These are phyloP conservation scores for Lipomyces starkeyi DNA, from an alignment of 805 yeast species.

Conservation along the genomic window DNA sequence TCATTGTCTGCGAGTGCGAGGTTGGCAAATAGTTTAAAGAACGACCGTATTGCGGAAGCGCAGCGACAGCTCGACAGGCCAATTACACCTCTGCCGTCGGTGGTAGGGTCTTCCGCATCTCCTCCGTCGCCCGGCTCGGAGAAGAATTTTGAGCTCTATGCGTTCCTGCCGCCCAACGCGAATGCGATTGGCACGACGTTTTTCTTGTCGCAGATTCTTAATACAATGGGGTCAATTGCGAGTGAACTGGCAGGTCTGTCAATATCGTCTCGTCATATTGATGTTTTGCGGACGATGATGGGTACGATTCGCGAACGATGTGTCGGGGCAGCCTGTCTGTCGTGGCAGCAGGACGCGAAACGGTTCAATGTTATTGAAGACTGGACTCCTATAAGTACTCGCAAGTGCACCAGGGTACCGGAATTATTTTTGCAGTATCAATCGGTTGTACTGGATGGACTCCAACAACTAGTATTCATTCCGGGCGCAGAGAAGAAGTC, in stretches of 20 bases:
- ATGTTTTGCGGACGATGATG: slow-evolving; percentile 48
- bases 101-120: slow-evolving; percentile 29
- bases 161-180: slow-evolving; percentile 68
- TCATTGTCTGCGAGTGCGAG: slow-evolving; percentile 37
- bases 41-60: slow-evolving; percentile 24
- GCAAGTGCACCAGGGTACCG: slow-evolving; percentile 50
- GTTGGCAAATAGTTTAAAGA: slow-evolving; percentile 29
- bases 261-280: slow-evolving; percentile 50
- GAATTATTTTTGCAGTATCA: slow-evolving; percentile 51
- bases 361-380: slow-evolving; percentile 50
- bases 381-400: slow-evolving; percentile 42
- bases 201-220: slow-evolving; percentile 56
- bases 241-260: slow-evolving; percentile 54
- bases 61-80: slow-evolving; percentile 10
- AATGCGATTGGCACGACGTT: slow-evolving; percentile 65
- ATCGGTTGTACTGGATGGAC: slow-evolving; percentile 46
- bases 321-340: slow-evolving; percentile 55
- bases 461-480: slow-evolving; percentile 37
- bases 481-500: slow-evolving; percentile 28
- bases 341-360: slow-evolving; percentile 59
- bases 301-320: slow-evolving; percentile 52
- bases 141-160: slow-evolving; percentile 42
- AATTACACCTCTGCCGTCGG: slow-evolving; percentile 7
- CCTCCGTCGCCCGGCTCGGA: slow-evolving; percentile 14
- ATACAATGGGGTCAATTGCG: slow-evolving; percentile 51